These are phyloP conservation scores for Sphaerobolus stellatus DNA, from an alignment of 1,284 basidiomycete species.

Conservation along the genomic window DNA sequence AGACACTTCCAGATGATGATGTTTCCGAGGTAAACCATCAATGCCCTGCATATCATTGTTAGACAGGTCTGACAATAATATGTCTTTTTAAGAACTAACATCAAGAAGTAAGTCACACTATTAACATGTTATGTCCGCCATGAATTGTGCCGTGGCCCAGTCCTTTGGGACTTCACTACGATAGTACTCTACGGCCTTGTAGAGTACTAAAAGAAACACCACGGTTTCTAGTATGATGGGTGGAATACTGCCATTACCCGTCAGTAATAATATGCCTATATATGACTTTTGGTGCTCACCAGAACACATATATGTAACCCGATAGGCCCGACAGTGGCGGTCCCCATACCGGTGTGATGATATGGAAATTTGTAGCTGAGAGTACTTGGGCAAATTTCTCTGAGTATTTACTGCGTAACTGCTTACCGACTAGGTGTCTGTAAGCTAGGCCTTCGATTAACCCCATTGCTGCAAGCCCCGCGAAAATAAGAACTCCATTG, in stretches of 20 bases:
- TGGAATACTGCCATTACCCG: constrained; percentile 4
- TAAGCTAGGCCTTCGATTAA: constrained; percentile 3
- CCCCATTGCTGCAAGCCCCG: constrained; percentile 4
- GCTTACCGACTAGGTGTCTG: background rate
- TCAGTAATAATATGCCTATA: background rate
- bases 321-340: constrained; percentile 1
- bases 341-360: constrained; percentile 1
- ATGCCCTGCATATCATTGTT: too few relatives aligned
- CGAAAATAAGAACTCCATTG: background rate
- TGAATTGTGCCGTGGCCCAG: constrained; percentile 9
- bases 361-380: background rate
- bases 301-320: constrained; percentile 3
- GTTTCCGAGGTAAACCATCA: constrained; percentile 7
- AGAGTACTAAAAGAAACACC: background rate
- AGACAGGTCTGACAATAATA: background rate
- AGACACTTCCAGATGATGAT: constrained; percentile 3
- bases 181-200: constrained; percentile 5
- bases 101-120: constrained; percentile 8
- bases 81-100: background rate
- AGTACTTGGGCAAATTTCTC: too few relatives aligned
- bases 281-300: background rate
- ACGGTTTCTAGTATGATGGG: constrained; percentile 10
- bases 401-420: too few relatives aligned
- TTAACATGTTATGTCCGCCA: constrained; percentile 4
- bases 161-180: constrained; percentile 1